These are phyloP conservation scores for Porpolomopsis calyptriformis DNA, from an alignment of 768 basidiomycete genomes.

Conservation along the genomic window DNA sequence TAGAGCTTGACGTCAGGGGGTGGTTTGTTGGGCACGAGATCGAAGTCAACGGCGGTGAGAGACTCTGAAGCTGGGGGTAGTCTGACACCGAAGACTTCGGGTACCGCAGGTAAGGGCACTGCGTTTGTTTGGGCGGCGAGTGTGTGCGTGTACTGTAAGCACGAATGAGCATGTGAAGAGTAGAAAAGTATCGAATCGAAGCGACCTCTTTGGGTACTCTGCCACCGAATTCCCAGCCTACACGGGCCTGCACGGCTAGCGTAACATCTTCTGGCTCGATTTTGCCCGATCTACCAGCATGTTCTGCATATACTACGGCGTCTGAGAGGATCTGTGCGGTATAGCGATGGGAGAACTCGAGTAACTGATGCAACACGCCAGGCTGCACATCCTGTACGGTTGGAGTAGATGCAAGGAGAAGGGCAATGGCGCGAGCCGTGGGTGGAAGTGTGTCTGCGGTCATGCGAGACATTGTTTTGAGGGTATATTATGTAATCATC, in stretches of 20 bases:
- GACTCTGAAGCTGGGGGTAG: conserved; percentile 63
- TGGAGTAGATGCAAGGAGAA: conserved; percentile 74
- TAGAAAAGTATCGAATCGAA: conserved; percentile 5
- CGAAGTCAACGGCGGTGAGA: conserved; percentile 74
- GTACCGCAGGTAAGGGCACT: conserved; percentile 69
- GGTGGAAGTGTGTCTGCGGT: conserved; percentile 65
- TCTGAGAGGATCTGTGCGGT: conserved; percentile 76
- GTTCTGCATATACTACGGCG: conserved; percentile 80
- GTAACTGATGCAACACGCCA: conserved; percentile 74
- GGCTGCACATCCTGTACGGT: conserved; percentile 81
- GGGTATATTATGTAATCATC: no score
- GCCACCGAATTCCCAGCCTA: conserved; percentile 89
- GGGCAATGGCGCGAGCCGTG: conserved; percentile 76
- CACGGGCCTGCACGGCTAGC: conserved; percentile 77
- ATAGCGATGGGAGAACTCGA: conserved; percentile 81
- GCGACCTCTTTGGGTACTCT: conserved; percentile 80
- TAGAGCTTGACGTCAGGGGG: conserved; percentile 67
- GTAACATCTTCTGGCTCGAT: conserved; percentile 76
- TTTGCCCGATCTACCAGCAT: conserved; percentile 68
- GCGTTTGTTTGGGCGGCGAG: conserved; percentile 79
- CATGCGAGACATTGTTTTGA: conserved; percentile 23
- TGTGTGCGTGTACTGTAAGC: conserved; percentile 57
- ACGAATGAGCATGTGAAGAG: not conserved
- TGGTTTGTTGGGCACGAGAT: conserved; percentile 75
- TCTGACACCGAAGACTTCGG: conserved; percentile 80